A percentile compares a stretch with the other conserved stretches of the same genome.
phyloP scores from a whole-genome alignment of 2,329 filamentous ascomycete species.

The Colletotrichum noveboracense region DNA sequence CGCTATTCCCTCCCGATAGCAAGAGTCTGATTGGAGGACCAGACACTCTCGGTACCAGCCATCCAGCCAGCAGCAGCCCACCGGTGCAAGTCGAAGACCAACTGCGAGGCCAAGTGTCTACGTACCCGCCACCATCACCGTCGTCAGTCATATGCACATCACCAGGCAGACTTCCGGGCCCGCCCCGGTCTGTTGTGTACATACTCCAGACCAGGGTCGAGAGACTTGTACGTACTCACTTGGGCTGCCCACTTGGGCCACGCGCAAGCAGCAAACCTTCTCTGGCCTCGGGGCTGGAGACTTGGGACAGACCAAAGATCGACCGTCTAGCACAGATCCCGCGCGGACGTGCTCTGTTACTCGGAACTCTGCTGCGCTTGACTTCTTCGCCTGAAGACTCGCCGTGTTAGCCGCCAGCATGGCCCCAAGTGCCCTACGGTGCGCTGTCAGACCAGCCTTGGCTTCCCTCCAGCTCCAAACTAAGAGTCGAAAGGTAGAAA shows the following conservation, averaged over 20 bases:
- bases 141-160: neutral
- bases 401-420: neutral
- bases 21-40: neutral
- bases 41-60: neutral
- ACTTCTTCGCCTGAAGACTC: neutral
- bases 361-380: neutral
- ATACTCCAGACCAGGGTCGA: neutral
- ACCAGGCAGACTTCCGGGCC: neutral
- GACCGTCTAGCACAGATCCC: neutral
- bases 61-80: neutral
- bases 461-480: neutral
- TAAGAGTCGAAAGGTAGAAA: neutral
- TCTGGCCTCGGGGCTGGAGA: neutral
- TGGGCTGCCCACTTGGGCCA: neutral
- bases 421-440: neutral
- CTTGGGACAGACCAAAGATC: neutral
- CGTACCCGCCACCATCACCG: neutral
- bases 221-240: neutral
- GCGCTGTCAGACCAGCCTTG: constrained; percentile 10
- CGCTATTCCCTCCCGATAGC: neutral
- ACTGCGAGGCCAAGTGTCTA: neutral
- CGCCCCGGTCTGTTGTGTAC: neutral
- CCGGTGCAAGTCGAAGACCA: neutral
- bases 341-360: constrained; percentile 5
- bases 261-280: neutral